Conservation (phyloP, 495 filamentous ascomycete genomes). For the Pseudomonodictys pantanalensis region DNA sequence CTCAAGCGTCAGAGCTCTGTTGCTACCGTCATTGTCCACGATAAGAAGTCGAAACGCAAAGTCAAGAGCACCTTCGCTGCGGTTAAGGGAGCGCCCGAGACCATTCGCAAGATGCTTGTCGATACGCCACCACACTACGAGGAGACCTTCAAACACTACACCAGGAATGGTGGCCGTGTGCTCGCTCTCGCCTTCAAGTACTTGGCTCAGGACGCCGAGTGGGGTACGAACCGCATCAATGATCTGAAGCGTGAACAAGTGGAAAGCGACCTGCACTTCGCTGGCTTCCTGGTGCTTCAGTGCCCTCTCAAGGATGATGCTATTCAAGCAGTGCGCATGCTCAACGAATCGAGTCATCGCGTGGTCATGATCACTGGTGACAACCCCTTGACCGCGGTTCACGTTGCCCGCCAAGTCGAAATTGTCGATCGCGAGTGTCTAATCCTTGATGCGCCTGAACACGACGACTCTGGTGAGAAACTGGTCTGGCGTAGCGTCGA, state of each 20-base stretch:
- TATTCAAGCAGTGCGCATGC: slow-evolving; percentile 87
- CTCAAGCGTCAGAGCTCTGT: slow-evolving; percentile 95
- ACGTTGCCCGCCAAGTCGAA: slow-evolving; percentile 93
- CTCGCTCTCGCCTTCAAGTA: slow-evolving; percentile 92
- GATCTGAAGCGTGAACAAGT: slow-evolving; percentile 89
- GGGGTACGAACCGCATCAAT: slow-evolving; percentile 82
- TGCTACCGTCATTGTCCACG: slow-evolving; percentile 67
- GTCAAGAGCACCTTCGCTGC: slow-evolving; percentile 79
- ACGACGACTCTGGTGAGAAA: slow-evolving; percentile 75
- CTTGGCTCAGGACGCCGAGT: slow-evolving; percentile 72
- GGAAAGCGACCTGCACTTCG: slow-evolving; percentile 79
- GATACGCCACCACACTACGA: slow-evolving; percentile 85
- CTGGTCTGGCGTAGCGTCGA: slow-evolving; percentile 95
- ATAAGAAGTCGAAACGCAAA: slow-evolving; percentile 68
- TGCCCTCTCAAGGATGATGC: slow-evolving; percentile 97
- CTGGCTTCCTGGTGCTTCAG: slow-evolving; percentile 92
- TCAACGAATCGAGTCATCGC: slow-evolving; percentile 97
- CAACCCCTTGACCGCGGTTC: slow-evolving; percentile 93
- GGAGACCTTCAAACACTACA: slow-evolving; percentile 98
- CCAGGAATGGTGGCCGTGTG: slow-evolving; percentile 88
- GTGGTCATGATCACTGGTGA: slow-evolving; percentile 99
- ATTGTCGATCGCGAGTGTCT: slow-evolving; percentile 95
- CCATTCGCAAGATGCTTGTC: slow-evolving; percentile 87
- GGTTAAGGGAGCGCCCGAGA: slow-evolving; percentile 97
- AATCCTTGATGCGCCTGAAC: slow-evolving; percentile 91